Conservation (phyloP, 805 yeast genomes). For the Candida maltosa region DNA sequence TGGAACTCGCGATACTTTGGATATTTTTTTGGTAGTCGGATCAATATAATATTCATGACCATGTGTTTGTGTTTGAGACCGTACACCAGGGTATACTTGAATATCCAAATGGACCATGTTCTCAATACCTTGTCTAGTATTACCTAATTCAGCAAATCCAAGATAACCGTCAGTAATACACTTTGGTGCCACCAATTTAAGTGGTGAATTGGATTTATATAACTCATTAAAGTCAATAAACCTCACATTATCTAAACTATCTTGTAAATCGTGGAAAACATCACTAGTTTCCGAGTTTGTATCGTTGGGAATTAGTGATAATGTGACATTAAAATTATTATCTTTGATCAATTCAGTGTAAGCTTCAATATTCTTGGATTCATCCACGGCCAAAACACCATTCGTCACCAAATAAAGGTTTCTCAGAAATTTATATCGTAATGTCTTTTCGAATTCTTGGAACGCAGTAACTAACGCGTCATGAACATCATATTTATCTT, state of each 20-base stretch:
- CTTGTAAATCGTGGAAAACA: neutral
- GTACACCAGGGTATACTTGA: constrained; percentile 61
- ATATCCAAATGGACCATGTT: constrained; percentile 36
- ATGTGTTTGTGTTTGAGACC: constrained; percentile 35
- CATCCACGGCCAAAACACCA: constrained; percentile 8
- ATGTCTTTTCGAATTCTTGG: constrained; percentile 8
- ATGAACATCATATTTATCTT: neutral
- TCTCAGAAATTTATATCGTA: constrained; percentile 27
- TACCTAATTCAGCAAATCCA: constrained; percentile 21
- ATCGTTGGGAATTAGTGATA: constrained; percentile 1
- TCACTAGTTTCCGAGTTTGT: neutral
- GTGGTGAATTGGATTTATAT: constrained; percentile 15
- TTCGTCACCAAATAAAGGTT: constrained; percentile 35
- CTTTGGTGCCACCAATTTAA: constrained; percentile 46
- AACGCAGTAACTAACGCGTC: constrained; percentile 5
- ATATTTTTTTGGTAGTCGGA: constrained; percentile 11
- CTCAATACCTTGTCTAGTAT: no score
- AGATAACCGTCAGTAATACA: constrained; percentile 45
- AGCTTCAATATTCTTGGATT: neutral
- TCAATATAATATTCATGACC: constrained; percentile 30
- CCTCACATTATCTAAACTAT: neutral
- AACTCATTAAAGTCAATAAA: neutral
- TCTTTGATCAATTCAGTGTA: neutral
- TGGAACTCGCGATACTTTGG: constrained; percentile 17
- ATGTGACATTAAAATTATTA: constrained; percentile 1